Base-by-base conservation (phyloP, 768 basidiomycete species). In the Antrodiella citrinella region DNA sequence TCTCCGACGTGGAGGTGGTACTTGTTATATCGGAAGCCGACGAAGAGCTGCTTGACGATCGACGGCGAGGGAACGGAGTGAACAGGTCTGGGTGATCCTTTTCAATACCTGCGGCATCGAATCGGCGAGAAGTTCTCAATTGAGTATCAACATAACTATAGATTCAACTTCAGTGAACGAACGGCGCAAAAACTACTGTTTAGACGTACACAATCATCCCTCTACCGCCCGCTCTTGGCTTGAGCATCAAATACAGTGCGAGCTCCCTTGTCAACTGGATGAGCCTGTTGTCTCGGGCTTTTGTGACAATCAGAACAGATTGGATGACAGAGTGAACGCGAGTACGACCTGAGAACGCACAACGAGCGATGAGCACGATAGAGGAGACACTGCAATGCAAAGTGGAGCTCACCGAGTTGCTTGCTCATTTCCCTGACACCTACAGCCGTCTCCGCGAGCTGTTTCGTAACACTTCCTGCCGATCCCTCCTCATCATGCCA, bases 361-460 rank as follows among this genome's bases (percentile, higher is more conserved):
- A 24, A 26, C 43, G n/a, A 53, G 48, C 15, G 4, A 21, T 44
- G 4, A 40, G 41, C 30, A 10, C n/a, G 24, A 45, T 47, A n/a
- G n/a, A n/a, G 48, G 46, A 51, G 51, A 51, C 53, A 45, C 38
- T 45, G 40, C 45, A 45, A 47, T 26, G 45, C 48, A 35, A 35
- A 30, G 48, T 40, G 44, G 54, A 23, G 70, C 76, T 61, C 58
- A 91, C 95, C 96, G 15, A 99, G 83, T 66, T 95, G 91, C 67
- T 95, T 95, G 80, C 92, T 95, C 92, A 97, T 94, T 69, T 99
- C 96, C 44, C 96, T 78, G 10, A 99, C 96, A 35, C 92, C 88
- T 11, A 92, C 90, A 15, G 96, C 96, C 18, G 96, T 99, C 70
- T 95, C 95, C 5, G 95, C 96, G 12, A 99, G 75, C 58, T 93